Percentiles rank a stretch among this genome's conserved stretches.
phyloP scores from a whole-genome alignment of 2,329 filamentous ascomycete genomes.

The Dichotomopilus funicola region DNA sequence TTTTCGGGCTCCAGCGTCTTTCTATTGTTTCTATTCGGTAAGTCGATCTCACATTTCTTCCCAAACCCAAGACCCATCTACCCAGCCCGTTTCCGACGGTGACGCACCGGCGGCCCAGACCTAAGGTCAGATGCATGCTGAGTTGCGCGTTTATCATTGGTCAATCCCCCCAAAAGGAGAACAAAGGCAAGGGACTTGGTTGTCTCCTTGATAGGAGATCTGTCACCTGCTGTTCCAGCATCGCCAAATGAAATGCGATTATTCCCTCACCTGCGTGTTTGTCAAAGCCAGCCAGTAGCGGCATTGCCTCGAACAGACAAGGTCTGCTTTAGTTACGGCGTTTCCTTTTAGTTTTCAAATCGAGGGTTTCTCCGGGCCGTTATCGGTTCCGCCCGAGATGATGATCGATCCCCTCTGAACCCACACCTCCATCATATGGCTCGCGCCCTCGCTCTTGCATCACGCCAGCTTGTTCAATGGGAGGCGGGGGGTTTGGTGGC shows the following conservation, averaged over 20 bases:
- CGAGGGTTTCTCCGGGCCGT: too few species aligned
- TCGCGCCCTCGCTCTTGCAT: too few species aligned
- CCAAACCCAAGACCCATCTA: not conserved
- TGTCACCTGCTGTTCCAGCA: not conserved
- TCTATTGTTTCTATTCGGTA: not conserved
- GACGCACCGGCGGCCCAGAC: not conserved
- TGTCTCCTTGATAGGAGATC: not conserved
- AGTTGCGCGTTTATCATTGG: constrained; percentile 2
- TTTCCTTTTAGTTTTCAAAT: too few species aligned
- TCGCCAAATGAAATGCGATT: not conserved
- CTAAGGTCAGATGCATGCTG: constrained; percentile 14
- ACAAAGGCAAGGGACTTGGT: constrained; percentile 3
- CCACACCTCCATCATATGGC: too few species aligned
- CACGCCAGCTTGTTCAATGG: too few species aligned
- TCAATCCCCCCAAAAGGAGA: not conserved
- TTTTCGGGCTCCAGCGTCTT: not conserved
- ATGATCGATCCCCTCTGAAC: too few species aligned
- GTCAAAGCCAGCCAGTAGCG: not conserved
- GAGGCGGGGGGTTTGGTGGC: too few species aligned
- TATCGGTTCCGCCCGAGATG: too few species aligned
- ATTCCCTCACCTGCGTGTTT: not conserved
- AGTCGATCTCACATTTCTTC: not conserved
- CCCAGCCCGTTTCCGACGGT: not conserved
- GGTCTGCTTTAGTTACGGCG: too few species aligned
- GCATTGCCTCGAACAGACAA: not conserved